Evolutionary conservation across 441 rosid species (phyloP).

Genomic region (Kokia cookei): DNA sequence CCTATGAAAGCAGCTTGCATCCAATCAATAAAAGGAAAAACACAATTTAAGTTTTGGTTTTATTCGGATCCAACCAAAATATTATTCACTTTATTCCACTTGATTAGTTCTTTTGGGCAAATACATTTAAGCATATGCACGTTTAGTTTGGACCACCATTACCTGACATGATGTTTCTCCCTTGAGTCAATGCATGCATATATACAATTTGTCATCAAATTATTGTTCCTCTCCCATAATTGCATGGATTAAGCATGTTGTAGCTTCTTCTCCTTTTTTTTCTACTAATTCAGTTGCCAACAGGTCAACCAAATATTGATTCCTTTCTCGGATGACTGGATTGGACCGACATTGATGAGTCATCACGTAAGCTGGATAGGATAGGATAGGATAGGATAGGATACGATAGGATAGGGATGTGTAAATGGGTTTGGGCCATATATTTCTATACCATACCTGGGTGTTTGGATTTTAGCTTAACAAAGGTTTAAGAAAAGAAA

Average conservation of each 20-base stretch:
- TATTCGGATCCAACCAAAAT: not conserved
- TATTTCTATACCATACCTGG: not conserved
- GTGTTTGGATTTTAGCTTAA: no score
- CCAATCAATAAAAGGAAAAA: no score
- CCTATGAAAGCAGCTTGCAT: not conserved
- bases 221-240: not conserved
- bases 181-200: not conserved
- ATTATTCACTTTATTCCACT: not conserved
- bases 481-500: no score
- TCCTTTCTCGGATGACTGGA: not conserved
- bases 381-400: not conserved
- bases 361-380: not conserved
- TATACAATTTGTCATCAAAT: not conserved
- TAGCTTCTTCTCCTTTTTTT: not conserved
- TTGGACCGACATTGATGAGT: not conserved
- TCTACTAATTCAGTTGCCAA: not conserved
- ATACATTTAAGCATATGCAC: not conserved
- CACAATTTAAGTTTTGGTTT: not conserved
- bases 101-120: not conserved
- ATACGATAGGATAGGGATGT: not conserved
- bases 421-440: not conserved
- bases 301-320: not conserved
- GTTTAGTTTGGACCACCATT: slow-evolving; percentile 1
- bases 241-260: not conserved
- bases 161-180: not conserved